Base-by-base conservation (phyloP, 345 rosid species). In the Arabis alpina region DNA sequence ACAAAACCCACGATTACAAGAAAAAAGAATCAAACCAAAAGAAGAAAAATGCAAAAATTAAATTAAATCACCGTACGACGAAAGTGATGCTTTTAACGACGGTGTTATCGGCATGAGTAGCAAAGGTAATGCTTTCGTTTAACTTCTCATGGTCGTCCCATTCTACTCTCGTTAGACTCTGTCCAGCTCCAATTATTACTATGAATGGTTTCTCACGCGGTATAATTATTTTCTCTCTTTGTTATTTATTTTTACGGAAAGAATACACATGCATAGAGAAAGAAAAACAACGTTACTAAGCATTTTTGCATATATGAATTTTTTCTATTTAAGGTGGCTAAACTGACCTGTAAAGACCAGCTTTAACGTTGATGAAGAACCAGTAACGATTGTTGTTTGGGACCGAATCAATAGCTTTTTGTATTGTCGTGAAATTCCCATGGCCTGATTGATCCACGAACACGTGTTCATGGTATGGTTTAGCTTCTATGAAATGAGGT, bases 221-320 rank as follows among this genome's bases (percentile, higher is more conserved):
- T 47, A 93, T 91, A 36, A 15, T 75, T 80, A 93, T 77, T 80
- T 87, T 87, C 84, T 93, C 98, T 61, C 96, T 93, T 39, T 7
- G 30, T 34, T 5, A 34, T 4, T 44, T 40, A 36, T 47, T 60
- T 60, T 15, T 16, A 14, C n/a, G 9, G 15, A 49, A 50, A 32
- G 9, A 3, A 28, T 19, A 28, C 5, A 28, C 32, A 28, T 28
- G 32, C 32, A 28, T 28, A 28, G 4, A 28, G 32, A 28, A 8
- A 61, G 15, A 9, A 47, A n/a, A 0, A 49, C 65, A 24, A 57
- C 37, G 68, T 67, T 74, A 59, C 25, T 10, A 58, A 43, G 0
- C n/a, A 66, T 15, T 32, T 51, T 43, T 24, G 12, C 10, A 50
- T 19, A n/a, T 24, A 14, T 64, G 13, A n/a, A 13, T 25, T 63